A percentile compares a stretch with the other conserved stretches of the same genome.
Conservation (phyloP, 257 asterid species). For the Scutellaria baicalensis region DNA sequence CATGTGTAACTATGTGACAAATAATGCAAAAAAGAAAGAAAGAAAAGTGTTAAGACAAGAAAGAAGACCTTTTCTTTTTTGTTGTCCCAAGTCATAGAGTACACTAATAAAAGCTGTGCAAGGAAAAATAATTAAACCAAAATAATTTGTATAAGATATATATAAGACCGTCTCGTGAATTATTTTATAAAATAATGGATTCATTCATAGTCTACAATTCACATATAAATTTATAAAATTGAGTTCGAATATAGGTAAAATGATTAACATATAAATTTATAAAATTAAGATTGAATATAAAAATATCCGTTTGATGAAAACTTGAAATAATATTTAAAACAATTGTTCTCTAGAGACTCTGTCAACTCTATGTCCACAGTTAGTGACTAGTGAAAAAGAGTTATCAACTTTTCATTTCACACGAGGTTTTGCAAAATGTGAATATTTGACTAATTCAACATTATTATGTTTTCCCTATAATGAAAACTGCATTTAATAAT, state of each 20-base stretch:
- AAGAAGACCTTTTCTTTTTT: not conserved
- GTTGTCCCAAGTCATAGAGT: not conserved
- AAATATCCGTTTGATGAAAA: too few species aligned
- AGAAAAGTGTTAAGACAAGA: too few species aligned
- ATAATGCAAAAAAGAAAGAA: not conserved
- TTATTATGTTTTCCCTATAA: not conserved
- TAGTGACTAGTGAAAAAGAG: not conserved
- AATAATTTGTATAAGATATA: too few species aligned
- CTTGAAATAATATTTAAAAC: too few species aligned
- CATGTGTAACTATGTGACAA: not conserved
- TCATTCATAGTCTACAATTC: too few species aligned
- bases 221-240: too few species aligned
- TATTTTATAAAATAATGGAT: too few species aligned
- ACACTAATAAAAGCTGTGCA: not conserved
- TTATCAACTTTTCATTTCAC: not conserved
- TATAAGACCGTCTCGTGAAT: too few species aligned
- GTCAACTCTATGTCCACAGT: slow-evolving; percentile 15
- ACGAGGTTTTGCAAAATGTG: not conserved
- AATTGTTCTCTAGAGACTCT: not conserved
- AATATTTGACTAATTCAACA: slow-evolving; percentile 9
- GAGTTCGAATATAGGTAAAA: too few species aligned
- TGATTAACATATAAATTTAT: too few species aligned
- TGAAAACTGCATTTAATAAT: not conserved
- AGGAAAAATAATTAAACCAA: too few species aligned
- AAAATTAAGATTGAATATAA: too few species aligned